phyloP scores from a whole-genome alignment of 345 rosid genomes.

The Rhizophora apiculata region DNA sequence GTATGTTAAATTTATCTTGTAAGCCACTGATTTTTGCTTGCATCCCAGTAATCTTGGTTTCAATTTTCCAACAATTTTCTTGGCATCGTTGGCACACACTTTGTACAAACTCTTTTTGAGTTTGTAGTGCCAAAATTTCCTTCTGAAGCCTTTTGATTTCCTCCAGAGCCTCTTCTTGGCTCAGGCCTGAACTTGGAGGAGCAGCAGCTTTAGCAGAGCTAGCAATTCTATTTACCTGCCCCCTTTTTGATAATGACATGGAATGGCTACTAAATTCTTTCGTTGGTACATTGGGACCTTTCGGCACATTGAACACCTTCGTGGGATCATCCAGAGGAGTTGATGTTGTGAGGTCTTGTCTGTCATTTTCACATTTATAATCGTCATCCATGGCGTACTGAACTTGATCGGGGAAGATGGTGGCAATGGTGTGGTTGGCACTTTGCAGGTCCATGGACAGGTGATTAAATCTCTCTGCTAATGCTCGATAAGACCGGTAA shows the following conservation, averaged over 20 bases:
- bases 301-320: slow-evolving; percentile 6
- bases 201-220: slow-evolving; percentile 28
- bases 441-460: slow-evolving; percentile 67
- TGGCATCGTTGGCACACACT: slow-evolving; percentile 51
- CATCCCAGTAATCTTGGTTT: slow-evolving; percentile 49
- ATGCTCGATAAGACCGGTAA: slow-evolving; percentile 59
- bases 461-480: slow-evolving; percentile 70
- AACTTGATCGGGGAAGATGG: slow-evolving; percentile 67
- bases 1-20: slow-evolving; percentile 74
- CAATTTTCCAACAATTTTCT: slow-evolving; percentile 55
- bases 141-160: slow-evolving; percentile 70
- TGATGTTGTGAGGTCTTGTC: slow-evolving; percentile 12
- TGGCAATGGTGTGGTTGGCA: slow-evolving; percentile 70
- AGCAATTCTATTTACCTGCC: slow-evolving; percentile 31
- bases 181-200: slow-evolving; percentile 48
- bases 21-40: slow-evolving; percentile 56
- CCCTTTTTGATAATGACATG: slow-evolving; percentile 28
- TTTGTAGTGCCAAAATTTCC: slow-evolving; percentile 62
- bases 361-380: slow-evolving; percentile 10
- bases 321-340: slow-evolving; percentile 16
- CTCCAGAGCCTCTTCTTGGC: slow-evolving; percentile 50
- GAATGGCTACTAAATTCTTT: slow-evolving; percentile 47
- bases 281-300: slow-evolving; percentile 42
- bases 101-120: slow-evolving; percentile 68
- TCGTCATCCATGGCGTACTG: slow-evolving; percentile 50